Conservation (phyloP, 495 filamentous ascomycete species). For the Penicillium riverlandense region DNA sequence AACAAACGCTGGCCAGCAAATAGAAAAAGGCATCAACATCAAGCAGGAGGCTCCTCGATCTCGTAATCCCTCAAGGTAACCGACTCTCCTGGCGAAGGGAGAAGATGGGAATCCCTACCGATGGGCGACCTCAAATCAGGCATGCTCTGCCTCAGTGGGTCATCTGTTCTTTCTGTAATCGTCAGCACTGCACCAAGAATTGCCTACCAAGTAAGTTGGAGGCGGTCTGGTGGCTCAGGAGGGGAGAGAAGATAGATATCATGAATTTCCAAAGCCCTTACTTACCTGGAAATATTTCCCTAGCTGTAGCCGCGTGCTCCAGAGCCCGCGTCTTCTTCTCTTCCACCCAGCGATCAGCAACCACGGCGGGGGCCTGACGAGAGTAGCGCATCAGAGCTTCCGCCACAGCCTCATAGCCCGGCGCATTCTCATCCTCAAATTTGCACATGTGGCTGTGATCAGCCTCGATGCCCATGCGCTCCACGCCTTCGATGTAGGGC, state of each 20-base stretch:
- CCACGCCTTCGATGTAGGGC: conserved; percentile 66
- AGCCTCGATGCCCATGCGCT: conserved; percentile 71
- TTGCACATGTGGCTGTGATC: conserved; percentile 88
- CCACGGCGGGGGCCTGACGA: conserved; percentile 46
- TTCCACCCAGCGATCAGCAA: conserved; percentile 55
- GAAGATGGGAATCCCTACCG: conserved; percentile 25
- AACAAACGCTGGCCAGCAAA: conserved; percentile 3
- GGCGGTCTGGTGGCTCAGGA: too few relatives aligned
- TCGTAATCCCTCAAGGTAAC: conserved; percentile 32
- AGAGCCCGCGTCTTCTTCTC: conserved; percentile 50
- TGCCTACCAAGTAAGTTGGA: too few relatives aligned
- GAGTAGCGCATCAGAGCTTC: conserved; percentile 67
- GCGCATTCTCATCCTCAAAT: conserved; percentile 63
- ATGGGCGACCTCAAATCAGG: conserved; percentile 11
- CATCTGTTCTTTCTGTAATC: conserved; percentile 12
- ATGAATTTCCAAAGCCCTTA: too few relatives aligned
- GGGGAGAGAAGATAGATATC: too few relatives aligned
- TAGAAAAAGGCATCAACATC: conserved; percentile 3
- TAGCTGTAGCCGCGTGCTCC: conserved; percentile 27
- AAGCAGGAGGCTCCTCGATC: conserved; percentile 31
- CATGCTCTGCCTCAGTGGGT: conserved; percentile 5
- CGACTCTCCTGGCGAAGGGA: conserved; percentile 18
- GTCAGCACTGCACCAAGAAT: conserved; percentile 3
- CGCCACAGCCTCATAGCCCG: conserved; percentile 68
- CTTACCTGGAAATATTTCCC: conserved; percentile 31